Base-by-base conservation (phyloP, 805 yeast genomes). In the Barnettozyma siamensis region DNA sequence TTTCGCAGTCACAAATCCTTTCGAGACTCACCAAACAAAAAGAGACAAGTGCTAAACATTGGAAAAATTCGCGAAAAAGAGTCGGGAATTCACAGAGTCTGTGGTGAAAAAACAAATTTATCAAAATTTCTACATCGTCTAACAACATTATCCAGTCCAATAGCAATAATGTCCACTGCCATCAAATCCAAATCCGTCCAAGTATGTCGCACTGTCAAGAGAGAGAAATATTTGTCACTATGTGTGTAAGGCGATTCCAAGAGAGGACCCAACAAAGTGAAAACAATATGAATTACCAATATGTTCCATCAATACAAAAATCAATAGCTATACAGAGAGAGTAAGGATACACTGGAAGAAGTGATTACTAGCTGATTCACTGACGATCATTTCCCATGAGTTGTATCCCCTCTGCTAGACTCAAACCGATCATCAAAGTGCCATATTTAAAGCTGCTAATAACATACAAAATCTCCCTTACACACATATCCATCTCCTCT, bases 181-280 rank as follows among this genome's bases (percentile, higher is more conserved):
- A 48, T 38, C 41, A 44, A 54, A 49, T 57, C 73, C 70, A 88
- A 84, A 79, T 82, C 89, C 75, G 91, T 84, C 70, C 89, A 83
- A 79, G 88, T 81, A 81, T 76, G 88, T 81, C 24, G 32, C 8
- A 19, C 10, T 21, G 7, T 19, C 34, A 16, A 4, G n/a, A 23
- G 16, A 26, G 24, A 35, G 21, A 31, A n/a, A n/a, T n/a, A n/a
- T n/a, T n/a, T n/a, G n/a, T 17, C 15, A 4, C 3, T n/a, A 16
- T 17, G 32, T 30, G 32, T 30, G 13, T 16, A 16, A 17, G 8
- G 16, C 6, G 18, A 6, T 15, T n/a, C 18, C 17, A 10, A 15
- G 4, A 13, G 31, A 6, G 10, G 18, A 4, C 18, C 8, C 8
- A 12, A 10, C 30, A 27, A n/a, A n/a, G n/a, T n/a, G n/a, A n/a